Base-by-base conservation (phyloP, 164 flowering plant species). In the Aristolochia fimbriata region DNA sequence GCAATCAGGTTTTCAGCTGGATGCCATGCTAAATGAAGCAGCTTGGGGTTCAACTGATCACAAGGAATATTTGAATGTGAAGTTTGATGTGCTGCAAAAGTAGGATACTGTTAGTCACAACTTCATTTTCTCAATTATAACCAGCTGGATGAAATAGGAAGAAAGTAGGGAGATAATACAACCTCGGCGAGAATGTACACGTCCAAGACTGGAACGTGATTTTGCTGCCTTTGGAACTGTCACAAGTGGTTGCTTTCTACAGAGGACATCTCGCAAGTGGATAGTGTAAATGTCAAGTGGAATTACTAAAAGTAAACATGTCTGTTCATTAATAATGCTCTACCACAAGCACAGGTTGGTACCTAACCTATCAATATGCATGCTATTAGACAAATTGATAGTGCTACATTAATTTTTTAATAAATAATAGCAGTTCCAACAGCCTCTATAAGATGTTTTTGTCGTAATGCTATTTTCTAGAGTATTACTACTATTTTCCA, bases 11-110 rank as follows among this genome's bases (percentile, higher is more conserved):
- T 92, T 71, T 89, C 98, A 23, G 88, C 65, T 7, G 98, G 98
- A 69, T 93, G 98, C 98, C 98, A 93, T 23, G 98, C 98, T 57
- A 93, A 72, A 73, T 89, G 98, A 60, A 80, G 78, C 65, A 87
- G 70, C 81, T 83, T 89, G 9, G 85, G 64, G 70, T 58, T 72
- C 46, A 77, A 67, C 65, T 87, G n/a, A n/a, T n/a, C 66, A 55
- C 69, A 68, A 2, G 74, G 57, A 60, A 59, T n/a, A 4, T 64
- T 75, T 1, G 70, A 41, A 57, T 70, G 70, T 15, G 65, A 59
- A 53, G 62, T 62, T 41, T 79, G 88, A 59, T 69, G 72, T 24
- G 76, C 94, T 83, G 77, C 57, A 62, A 21, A 12, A 6, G 22
- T 15, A 15, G 33, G 27, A 49, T 4, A 13, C 27, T 21, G 10